A percentile compares a stretch with the other conserved stretches of the same genome.
Evolutionary conservation across 139 green algal species (phyloP).

Genomic region (Dunaliella primolecta): DNA sequence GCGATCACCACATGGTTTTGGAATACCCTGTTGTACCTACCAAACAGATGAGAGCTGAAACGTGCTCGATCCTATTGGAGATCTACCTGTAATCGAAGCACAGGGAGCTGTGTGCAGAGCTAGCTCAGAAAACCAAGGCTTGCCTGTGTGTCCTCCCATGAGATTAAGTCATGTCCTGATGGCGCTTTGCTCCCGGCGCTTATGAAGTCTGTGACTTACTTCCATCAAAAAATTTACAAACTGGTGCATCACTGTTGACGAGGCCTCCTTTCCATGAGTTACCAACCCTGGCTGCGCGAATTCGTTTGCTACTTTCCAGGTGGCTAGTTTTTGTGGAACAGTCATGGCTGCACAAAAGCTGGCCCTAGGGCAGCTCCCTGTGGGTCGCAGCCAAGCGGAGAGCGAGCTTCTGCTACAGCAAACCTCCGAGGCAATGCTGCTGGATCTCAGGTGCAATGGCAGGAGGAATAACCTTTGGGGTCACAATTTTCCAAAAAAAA

Average conservation of each 20-base stretch:
- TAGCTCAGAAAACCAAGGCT: not conserved
- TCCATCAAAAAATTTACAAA: not conserved
- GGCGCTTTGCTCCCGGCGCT: too few species aligned
- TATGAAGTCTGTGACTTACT: too few species aligned
- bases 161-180: too few species aligned
- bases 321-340: conserved; percentile 70
- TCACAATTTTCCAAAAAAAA: not conserved
- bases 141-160: not conserved
- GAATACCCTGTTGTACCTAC: too few species aligned
- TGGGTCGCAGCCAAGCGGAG: conserved; percentile 46
- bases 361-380: conserved; percentile 26
- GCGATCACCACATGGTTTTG: too few species aligned
- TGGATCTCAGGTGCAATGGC: conserved; percentile 26
- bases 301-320: conserved; percentile 41
- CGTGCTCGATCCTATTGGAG: too few species aligned
- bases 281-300: not conserved
- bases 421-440: conserved; percentile 60
- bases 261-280: not conserved
- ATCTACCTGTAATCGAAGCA: too few species aligned
- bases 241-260: not conserved
- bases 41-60: too few species aligned
- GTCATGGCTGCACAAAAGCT: conserved; percentile 55
- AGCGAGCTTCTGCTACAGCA: conserved; percentile 68
- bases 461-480: not conserved
- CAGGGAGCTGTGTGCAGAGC: too few species aligned